A percentile compares a stretch with the other conserved stretches of the same genome.
Conservation (phyloP, 1,139 yeast species). For the Ogataea hybrid region DNA sequence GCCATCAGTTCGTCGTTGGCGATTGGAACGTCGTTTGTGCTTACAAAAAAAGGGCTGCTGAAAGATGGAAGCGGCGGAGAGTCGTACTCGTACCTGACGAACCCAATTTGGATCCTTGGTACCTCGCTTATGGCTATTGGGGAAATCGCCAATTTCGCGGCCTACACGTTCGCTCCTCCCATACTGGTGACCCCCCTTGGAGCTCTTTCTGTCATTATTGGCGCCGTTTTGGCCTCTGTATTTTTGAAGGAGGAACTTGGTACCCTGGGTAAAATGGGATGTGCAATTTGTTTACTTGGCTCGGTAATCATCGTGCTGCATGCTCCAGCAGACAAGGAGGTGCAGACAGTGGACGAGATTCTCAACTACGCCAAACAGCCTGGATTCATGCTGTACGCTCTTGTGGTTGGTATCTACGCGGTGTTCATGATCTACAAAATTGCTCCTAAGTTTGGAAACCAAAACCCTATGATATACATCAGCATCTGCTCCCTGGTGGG, state of each 20-base stretch:
- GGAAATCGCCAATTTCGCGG: constrained; percentile 90
- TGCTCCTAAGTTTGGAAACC: constrained; percentile 77
- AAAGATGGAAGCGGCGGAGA: constrained; percentile 65
- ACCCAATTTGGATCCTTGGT: constrained; percentile 97
- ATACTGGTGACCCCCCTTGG: constrained; percentile 90
- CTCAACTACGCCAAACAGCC: constrained; percentile 78
- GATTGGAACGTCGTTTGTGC: constrained; percentile 85
- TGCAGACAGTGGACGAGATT: constrained; percentile 85
- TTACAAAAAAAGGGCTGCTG: constrained; percentile 83
- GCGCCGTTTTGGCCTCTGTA: constrained; percentile 84
- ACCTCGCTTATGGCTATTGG: constrained; percentile 90
- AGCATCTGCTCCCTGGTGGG: constrained; percentile 92
- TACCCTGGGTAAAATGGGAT: constrained; percentile 88
- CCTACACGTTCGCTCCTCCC: constrained; percentile 94
- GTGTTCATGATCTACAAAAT: constrained; percentile 78
- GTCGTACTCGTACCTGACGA: constrained; percentile 70
- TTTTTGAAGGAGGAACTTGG: constrained; percentile 87
- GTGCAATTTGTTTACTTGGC: constrained; percentile 87
- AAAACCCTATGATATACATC: constrained; percentile 86
- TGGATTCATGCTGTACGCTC: constrained; percentile 68
- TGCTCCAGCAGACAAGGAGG: constrained; percentile 92
- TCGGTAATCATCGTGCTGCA: constrained; percentile 87
- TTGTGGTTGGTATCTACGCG: constrained; percentile 62
- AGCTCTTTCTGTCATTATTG: constrained; percentile 85
- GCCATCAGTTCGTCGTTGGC: constrained; percentile 89